Conservation (phyloP, 768 basidiomycete species). For the Bullera alba region DNA sequence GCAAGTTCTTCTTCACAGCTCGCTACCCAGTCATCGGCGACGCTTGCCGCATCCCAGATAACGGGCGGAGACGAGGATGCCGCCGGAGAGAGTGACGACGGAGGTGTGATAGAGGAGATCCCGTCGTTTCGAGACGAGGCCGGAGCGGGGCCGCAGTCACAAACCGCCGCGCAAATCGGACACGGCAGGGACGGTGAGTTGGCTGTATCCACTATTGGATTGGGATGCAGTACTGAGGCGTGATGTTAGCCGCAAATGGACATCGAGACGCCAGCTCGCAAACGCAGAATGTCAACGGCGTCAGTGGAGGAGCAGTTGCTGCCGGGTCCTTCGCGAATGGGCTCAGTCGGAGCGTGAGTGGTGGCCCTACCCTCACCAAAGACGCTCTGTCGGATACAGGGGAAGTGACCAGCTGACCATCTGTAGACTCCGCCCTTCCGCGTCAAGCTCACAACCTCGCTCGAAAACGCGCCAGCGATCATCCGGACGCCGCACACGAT, state of each 20-base stretch:
- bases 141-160: constrained; percentile 3
- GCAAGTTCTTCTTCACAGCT: not conserved
- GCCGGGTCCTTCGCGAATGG: not conserved
- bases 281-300: no score
- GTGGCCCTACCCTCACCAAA: not conserved
- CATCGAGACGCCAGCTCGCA: no score
- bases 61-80: constrained; percentile 33
- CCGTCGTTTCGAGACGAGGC: constrained; percentile 7
- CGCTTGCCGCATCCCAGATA: not conserved
- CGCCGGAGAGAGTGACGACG: constrained; percentile 29
- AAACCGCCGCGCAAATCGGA: constrained; percentile 1
- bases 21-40: not conserved
- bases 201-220: not conserved
- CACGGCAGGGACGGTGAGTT: not conserved
- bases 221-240: no score
- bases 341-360: constrained; percentile 4
- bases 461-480: constrained; percentile 28
- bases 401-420: not conserved
- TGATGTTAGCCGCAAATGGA: no score
- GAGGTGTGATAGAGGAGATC: constrained; percentile 2
- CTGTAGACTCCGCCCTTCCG: constrained; percentile 19
- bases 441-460: constrained; percentile 24
- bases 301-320: not conserved
- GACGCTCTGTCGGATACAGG: no score
- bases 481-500: constrained; percentile 27